Base-by-base conservation (phyloP, 192 early-diverging fungal species). In the Gonapodya prolifera region DNA sequence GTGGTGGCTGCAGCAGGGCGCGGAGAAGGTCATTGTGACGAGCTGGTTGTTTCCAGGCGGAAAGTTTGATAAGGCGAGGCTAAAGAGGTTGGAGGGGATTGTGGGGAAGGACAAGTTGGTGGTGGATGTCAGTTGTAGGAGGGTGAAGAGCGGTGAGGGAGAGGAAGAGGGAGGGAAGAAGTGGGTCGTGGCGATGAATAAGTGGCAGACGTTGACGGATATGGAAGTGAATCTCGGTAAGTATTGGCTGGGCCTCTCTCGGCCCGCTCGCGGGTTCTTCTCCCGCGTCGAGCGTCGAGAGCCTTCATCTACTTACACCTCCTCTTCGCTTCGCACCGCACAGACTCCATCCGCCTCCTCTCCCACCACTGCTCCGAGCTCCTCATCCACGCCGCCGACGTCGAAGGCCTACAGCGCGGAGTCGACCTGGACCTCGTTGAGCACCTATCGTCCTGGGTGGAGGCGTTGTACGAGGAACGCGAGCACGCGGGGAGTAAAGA, bases 171-270 rank as follows among this genome's bases (percentile, higher is more conserved):
- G 13, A 90, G 81, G 2, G 83, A 83, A 71, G 87, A 89, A n/a
- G 36, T 99, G 96, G 97, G 82, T 94, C 1, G 95, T 99, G 17
- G 96, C 97, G 1, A 99, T 97, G 95, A 89, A 99, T 82, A 93
- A 96, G 79, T 99, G 97, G 97, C 96, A 98, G 83, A 96, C 92
- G 0, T 85, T 93, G 76, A 98, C 97, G 2, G 93, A 97, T 78
- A 93, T 92, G 89, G 83, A 83, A 34, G 89, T 99, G 35, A 89
- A 86, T 75, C 79, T 89, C 45, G 91, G 92, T 89, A 83, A 70
- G 34, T 75, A 79, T 23, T n/a, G 13, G 45, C 45, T n/a, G 45
- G 45, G 8, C 13, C 45, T 8, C 45, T n/a, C 13, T 69, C 13
- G n/a, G 13, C 45, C 13, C 45, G 45, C 13, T n/a, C 13, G 45